These are phyloP conservation scores for Anthoceros angustus DNA, from an alignment of 225 moss, liverwort and hornwort genomes.

Conservation along the genomic window DNA sequence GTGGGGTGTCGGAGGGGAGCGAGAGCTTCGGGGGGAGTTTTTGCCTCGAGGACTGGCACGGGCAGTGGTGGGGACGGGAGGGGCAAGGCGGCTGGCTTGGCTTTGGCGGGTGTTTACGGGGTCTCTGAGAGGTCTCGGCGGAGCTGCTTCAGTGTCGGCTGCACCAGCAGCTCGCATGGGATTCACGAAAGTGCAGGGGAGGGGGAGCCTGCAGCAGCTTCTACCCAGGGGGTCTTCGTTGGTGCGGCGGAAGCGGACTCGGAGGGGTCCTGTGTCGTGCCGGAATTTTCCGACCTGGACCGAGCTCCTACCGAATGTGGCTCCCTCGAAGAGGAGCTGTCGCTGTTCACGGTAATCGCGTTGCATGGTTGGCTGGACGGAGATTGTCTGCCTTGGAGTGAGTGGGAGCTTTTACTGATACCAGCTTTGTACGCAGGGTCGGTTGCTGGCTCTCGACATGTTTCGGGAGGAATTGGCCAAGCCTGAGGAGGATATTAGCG, in stretches of 20 bases:
- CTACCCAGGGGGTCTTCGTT: slow-evolving; percentile 4
- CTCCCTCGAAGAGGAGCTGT: slow-evolving; percentile 38
- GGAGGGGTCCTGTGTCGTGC: slow-evolving; percentile 7
- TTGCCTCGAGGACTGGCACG: background rate
- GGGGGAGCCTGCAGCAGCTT: slow-evolving; percentile 7
- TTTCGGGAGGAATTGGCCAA: slow-evolving; percentile 40
- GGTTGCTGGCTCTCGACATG: slow-evolving; percentile 40
- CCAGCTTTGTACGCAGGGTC: slow-evolving; percentile 21
- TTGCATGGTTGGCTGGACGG: background rate
- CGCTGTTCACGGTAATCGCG: slow-evolving; percentile 31
- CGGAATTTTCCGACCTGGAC: slow-evolving; percentile 14
- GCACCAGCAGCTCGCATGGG: slow-evolving; percentile 29
- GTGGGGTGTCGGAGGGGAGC: background rate
- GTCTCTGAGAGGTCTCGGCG: background rate
- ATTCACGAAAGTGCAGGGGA: slow-evolving; percentile 15
- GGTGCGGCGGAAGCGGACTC: slow-evolving; percentile 1
- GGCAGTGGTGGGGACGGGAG: background rate
- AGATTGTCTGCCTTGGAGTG: background rate
- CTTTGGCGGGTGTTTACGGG: background rate
- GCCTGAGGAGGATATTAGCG: slow-evolving; percentile 38
- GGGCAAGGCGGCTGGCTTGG: background rate
- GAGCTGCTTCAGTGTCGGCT: slow-evolving; percentile 6
- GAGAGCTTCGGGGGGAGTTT: background rate
- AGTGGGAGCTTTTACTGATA: slow-evolving; percentile 1
- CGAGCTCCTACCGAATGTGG: slow-evolving; percentile 15